Evolutionary conservation across 192 early-diverging fungal species (phyloP).

Genomic region (Coemansia sp.): DNA sequence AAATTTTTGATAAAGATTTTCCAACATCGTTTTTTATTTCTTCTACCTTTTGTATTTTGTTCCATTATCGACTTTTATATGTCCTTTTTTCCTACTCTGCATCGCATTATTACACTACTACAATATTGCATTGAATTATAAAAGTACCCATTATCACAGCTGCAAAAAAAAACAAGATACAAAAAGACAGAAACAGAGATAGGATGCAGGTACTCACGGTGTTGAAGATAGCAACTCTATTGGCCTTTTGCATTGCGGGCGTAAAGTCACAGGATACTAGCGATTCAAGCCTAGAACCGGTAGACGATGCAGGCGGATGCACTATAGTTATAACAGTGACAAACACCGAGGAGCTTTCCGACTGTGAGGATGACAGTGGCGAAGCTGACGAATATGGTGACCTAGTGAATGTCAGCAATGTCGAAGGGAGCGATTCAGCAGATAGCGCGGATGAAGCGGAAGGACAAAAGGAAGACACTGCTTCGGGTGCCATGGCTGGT

Average conservation of each 20-base stretch:
- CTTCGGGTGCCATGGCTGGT: not conserved
- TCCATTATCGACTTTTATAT: not conserved
- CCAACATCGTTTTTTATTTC: not conserved
- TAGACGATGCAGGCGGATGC: not conserved
- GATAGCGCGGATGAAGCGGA: not conserved
- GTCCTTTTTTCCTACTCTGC: no score
- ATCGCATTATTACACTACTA: no score
- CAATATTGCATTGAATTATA: no score
- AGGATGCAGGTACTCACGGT: not conserved
- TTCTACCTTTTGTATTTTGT: not conserved
- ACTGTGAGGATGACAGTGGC: not conserved
- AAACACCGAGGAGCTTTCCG: not conserved
- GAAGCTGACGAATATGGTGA: not conserved
- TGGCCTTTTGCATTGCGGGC: not conserved
- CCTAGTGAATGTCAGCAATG: no score
- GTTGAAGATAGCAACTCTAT: not conserved
- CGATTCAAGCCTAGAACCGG: not conserved
- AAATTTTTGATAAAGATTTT: not conserved
- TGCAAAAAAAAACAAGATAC: no score
- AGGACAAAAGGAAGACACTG: not conserved
- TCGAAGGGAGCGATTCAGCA: not conserved
- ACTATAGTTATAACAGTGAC: constrained; percentile 6
- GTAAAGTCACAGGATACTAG: constrained; percentile 1
- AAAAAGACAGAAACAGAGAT: no score
- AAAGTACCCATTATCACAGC: no score